These are phyloP conservation scores for Pseudonitzschia delicatissima DNA, from an alignment of 108 stramenopile species.

Conservation along the genomic window DNA sequence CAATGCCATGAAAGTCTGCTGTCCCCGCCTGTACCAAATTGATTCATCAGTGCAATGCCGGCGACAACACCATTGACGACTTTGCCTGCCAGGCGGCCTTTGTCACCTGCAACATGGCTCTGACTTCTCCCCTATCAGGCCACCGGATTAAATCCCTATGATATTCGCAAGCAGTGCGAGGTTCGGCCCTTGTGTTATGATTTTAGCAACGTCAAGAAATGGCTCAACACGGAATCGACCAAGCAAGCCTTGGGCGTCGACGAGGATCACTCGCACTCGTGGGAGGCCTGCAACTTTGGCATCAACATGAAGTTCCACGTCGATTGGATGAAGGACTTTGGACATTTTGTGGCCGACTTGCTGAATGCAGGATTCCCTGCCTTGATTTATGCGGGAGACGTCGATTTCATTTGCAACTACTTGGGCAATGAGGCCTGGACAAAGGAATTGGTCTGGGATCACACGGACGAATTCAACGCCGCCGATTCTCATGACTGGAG, in stretches of 20 bases:
- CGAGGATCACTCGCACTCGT: constrained; percentile 51
- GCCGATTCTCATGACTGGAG: constrained; percentile 77
- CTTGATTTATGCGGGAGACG: constrained; percentile 95
- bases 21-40: constrained; percentile 72
- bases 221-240: constrained; percentile 75
- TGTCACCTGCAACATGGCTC: constrained; percentile 68
- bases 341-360: constrained; percentile 74
- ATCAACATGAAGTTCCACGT: constrained; percentile 85
- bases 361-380: constrained; percentile 78
- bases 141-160: constrained; percentile 94
- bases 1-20: constrained; percentile 63
- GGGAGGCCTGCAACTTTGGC: constrained; percentile 82
- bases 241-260: constrained; percentile 78
- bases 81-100: constrained; percentile 85
- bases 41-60: constrained; percentile 81
- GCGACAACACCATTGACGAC: constrained; percentile 46
- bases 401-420: constrained; percentile 98
- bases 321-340: constrained; percentile 94
- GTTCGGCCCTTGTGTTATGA: constrained; percentile 92
- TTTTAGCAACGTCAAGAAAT: constrained; percentile 81
- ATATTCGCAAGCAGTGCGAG: constrained; percentile 86
- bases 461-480: constrained; percentile 78
- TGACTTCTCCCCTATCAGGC: constrained; percentile 82
- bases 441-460: constrained; percentile 81
- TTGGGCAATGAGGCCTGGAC: constrained; percentile 96